Percentiles rank a stretch among this genome's conserved stretches.
These are phyloP conservation scores for Wallemia mellicola DNA, from an alignment of 1,284 basidiomycete species.

Conservation along the genomic window DNA sequence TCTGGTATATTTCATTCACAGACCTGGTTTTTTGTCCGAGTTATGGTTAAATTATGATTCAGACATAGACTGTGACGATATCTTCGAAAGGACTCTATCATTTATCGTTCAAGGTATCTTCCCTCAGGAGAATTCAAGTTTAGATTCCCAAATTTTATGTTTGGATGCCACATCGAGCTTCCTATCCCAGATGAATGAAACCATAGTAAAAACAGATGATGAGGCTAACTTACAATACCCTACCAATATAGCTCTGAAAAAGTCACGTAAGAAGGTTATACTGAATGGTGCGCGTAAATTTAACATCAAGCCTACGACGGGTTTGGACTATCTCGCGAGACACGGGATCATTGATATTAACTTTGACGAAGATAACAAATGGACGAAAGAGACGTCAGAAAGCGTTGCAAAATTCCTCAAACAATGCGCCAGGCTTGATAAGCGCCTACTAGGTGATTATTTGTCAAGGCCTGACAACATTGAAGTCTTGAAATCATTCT, in stretches of 20 bases:
- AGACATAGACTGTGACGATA: conserved; percentile 79
- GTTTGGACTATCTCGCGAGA: conserved; percentile 66
- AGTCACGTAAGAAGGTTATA: conserved; percentile 61
- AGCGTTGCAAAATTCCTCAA: conserved; percentile 37
- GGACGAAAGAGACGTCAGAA: not conserved
- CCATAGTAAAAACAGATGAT: not conserved
- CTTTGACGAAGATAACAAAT: conserved; percentile 1
- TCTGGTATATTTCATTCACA: conserved; percentile 43
- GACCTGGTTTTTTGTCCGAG: conserved; percentile 75
- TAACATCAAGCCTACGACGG: conserved; percentile 83
- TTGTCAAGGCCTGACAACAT: conserved; percentile 66
- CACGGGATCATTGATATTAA: conserved; percentile 44
- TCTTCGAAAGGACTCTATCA: conserved; percentile 69
- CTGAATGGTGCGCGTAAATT: conserved; percentile 60
- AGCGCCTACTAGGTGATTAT: conserved; percentile 77
- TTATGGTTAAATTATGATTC: conserved; percentile 92
- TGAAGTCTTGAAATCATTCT: conserved; percentile 59
- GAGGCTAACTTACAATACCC: conserved; percentile 16
- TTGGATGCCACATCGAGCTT: conserved; percentile 65
- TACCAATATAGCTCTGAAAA: conserved; percentile 33
- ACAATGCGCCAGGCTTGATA: conserved; percentile 58
- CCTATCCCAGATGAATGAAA: conserved; percentile 45
- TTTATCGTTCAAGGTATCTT: conserved; percentile 42
- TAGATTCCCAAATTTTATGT: conserved; percentile 54
- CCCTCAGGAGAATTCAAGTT: conserved; percentile 25